These are phyloP conservation scores for Backusella tarrabulga DNA, from an alignment of 192 early-diverging fungal genomes.

Conservation along the genomic window DNA sequence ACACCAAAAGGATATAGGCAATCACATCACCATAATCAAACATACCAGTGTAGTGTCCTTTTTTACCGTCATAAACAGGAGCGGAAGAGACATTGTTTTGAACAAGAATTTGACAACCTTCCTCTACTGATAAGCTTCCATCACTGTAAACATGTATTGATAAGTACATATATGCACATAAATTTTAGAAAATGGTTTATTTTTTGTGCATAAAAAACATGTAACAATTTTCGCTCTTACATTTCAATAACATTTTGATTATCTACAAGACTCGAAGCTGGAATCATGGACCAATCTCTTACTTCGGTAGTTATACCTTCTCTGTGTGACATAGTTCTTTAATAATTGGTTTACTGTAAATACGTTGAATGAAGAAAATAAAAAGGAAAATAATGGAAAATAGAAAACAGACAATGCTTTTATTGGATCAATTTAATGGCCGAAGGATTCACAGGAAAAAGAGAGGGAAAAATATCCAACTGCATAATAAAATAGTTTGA, in stretches of 20 bases:
- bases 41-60: constrained; percentile 67
- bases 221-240: constrained; percentile 30
- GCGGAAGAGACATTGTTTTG: constrained; percentile 77
- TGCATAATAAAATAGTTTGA: not conserved
- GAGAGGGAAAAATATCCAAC: not conserved
- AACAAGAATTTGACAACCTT: constrained; percentile 70
- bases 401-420: not conserved
- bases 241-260: constrained; percentile 67
- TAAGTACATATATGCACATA: not conserved
- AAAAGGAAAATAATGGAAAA: not conserved
- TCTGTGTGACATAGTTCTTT: constrained; percentile 6
- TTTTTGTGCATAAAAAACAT: not conserved
- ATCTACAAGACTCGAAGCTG: constrained; percentile 56
- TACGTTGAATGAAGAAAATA: not conserved
- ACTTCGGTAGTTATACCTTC: constrained; percentile 12
- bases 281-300: constrained; percentile 65
- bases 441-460: not conserved
- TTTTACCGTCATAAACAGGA: constrained; percentile 56
- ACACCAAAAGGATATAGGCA: constrained; percentile 66
- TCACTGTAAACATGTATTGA: constrained; percentile 37
- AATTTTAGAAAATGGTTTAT: not conserved
- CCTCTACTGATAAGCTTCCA: constrained; percentile 58
- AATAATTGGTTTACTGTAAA: not conserved
- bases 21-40: constrained; percentile 86
- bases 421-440: not conserved